Percentiles rank a stretch among this genome's conserved stretches.
phyloP scores from a whole-genome alignment of 192 early-diverging fungal genomes.

The Podila epigama region DNA sequence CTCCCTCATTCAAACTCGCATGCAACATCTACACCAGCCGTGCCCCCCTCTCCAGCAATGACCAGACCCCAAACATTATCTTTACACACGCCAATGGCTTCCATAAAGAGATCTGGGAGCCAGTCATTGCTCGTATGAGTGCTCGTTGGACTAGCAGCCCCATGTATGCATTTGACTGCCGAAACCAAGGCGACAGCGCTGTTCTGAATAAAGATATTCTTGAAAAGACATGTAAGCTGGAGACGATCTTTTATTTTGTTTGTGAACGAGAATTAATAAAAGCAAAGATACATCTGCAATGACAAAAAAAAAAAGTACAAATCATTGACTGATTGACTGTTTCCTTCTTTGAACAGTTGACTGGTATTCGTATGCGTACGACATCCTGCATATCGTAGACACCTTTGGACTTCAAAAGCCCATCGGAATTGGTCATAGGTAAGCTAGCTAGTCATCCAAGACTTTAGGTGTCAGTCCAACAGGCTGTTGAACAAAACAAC shows the following conservation, averaged over 20 bases:
- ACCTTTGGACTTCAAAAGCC: slow-evolving; percentile 36
- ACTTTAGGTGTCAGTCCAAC: slow-evolving; percentile 15
- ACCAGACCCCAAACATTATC: slow-evolving; percentile 36
- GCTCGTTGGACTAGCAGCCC: slow-evolving; percentile 33
- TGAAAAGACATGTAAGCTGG: slow-evolving; percentile 41
- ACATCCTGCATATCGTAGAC: slow-evolving; percentile 57
- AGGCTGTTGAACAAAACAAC: slow-evolving; percentile 1
- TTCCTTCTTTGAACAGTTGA: slow-evolving; percentile 32
- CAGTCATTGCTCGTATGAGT: slow-evolving; percentile 50
- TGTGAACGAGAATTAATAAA: background rate
- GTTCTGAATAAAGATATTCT: slow-evolving; percentile 54
- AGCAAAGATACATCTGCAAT: background rate
- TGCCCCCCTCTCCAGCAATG: background rate
- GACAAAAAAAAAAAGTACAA: background rate
- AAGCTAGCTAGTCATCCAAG: slow-evolving; percentile 11
- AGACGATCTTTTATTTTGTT: background rate
- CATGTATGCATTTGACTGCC: slow-evolving; percentile 61
- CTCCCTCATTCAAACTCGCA: slow-evolving; percentile 14
- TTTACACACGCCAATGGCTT: slow-evolving; percentile 68
- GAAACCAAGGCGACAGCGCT: slow-evolving; percentile 68
- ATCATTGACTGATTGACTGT: background rate
- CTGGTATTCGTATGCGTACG: slow-evolving; percentile 61
- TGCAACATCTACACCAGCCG: slow-evolving; percentile 29
- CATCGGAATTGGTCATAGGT: slow-evolving; percentile 69
- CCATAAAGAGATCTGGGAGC: slow-evolving; percentile 65